phyloP scores from a whole-genome alignment of 768 basidiomycete genomes.

The Boletus speciosus region DNA sequence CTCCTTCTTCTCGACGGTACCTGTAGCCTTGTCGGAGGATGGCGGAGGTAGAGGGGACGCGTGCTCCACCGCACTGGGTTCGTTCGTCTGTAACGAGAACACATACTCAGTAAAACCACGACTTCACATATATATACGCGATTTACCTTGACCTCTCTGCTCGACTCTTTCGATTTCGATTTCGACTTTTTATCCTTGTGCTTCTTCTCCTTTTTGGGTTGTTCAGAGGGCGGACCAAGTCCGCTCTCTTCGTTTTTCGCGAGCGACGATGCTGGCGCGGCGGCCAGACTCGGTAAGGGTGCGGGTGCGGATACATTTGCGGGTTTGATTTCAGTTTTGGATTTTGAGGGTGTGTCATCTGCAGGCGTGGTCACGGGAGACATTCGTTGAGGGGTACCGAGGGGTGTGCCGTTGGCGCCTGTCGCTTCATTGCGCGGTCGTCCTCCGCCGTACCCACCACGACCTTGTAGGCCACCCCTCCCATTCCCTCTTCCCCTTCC shows the following conservation, averaged over 20 bases:
- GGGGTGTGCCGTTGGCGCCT: constrained; percentile 69
- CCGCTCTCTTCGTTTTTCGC: constrained; percentile 1
- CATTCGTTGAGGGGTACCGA: constrained; percentile 60
- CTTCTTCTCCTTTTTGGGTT: constrained; percentile 20
- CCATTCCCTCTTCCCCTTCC: constrained; percentile 33
- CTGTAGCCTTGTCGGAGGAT: neutral
- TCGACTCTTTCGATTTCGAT: constrained; percentile 8
- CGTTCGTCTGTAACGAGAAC: constrained; percentile 2
- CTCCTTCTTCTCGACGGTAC: constrained; percentile 5
- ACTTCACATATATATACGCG: neutral
- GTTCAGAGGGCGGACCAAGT: neutral
- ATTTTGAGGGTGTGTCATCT: constrained; percentile 1
- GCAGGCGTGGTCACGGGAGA: constrained; percentile 36
- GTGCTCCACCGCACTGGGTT: neutral
- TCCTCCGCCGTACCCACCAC: constrained; percentile 23
- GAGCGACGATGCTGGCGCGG: neutral
- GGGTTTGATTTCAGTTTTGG: neutral
- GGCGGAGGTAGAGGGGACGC: neutral
- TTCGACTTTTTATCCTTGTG: constrained; percentile 17
- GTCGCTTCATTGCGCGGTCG: constrained; percentile 33
- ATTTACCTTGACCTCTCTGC: constrained; percentile 12
- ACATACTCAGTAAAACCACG: constrained; percentile 9
- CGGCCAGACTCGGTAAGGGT: neutral
- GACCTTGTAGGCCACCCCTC: constrained; percentile 30
- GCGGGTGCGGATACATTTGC: neutral